These are phyloP conservation scores for Leccinum barrowsii DNA, from an alignment of 768 basidiomycete genomes.

Conservation along the genomic window DNA sequence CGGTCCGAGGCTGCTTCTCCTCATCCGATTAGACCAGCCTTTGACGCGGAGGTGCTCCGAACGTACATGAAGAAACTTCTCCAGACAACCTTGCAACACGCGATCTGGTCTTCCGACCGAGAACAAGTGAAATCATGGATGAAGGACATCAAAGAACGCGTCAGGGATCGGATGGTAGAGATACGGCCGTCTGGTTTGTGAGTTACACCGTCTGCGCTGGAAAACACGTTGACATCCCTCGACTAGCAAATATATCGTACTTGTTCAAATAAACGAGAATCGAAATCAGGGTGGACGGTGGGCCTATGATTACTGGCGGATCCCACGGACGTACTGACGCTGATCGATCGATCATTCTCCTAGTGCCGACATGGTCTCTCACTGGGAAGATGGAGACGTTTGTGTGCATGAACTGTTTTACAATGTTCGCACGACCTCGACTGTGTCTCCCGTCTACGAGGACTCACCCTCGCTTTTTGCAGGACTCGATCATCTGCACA, in stretches of 20 bases:
- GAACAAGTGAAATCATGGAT: slow-evolving; percentile 74
- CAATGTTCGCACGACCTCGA: slow-evolving; percentile 52
- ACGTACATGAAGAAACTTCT: slow-evolving; percentile 82
- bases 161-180: slow-evolving; percentile 83
- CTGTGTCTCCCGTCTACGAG: slow-evolving; percentile 5
- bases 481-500: slow-evolving; percentile 73
- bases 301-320: slow-evolving; percentile 20
- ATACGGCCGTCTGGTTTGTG: slow-evolving; percentile 81
- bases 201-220: slow-evolving; percentile 32
- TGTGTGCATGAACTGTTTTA: slow-evolving; percentile 76
- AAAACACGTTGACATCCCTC: slow-evolving; percentile 15
- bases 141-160: slow-evolving; percentile 78
- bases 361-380: slow-evolving; percentile 79
- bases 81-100: slow-evolving; percentile 60
- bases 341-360: neutral
- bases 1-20: slow-evolving; percentile 59
- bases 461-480: slow-evolving; percentile 14
- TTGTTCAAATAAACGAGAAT: slow-evolving; percentile 84
- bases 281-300: slow-evolving; percentile 82
- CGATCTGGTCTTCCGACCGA: slow-evolving; percentile 65
- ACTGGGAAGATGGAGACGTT: slow-evolving; percentile 84
- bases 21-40: slow-evolving; percentile 45
- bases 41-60: slow-evolving; percentile 70
- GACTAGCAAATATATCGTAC: slow-evolving; percentile 78
- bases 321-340: slow-evolving; percentile 6